These are phyloP conservation scores for Sapria himalayana DNA, from an alignment of 345 rosid species.

Conservation along the genomic window DNA sequence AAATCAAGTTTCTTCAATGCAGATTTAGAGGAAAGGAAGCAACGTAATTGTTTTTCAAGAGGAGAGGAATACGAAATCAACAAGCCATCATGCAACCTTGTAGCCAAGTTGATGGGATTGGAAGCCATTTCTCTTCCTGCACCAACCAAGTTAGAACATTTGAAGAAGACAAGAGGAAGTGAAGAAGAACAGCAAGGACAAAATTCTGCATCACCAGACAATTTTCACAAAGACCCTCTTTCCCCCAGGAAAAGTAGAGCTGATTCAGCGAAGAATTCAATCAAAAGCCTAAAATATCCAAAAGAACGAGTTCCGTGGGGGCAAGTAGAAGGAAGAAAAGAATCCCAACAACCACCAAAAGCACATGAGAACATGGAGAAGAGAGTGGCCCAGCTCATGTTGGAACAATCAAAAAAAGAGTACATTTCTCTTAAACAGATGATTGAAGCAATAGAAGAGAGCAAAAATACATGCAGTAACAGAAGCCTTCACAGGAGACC, in stretches of 20 bases:
- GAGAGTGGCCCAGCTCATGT: slow-evolving; percentile 51
- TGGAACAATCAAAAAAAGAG: slow-evolving; percentile 60
- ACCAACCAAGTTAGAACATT: slow-evolving; percentile 9
- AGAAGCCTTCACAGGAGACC: slow-evolving; percentile 15
- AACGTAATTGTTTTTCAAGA: slow-evolving; percentile 11
- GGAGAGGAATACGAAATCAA: slow-evolving; percentile 35
- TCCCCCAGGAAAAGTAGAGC: slow-evolving; percentile 20
- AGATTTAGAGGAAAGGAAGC: slow-evolving; percentile 9
- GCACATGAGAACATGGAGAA: slow-evolving; percentile 58
- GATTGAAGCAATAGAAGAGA: slow-evolving; percentile 69
- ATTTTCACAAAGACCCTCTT: slow-evolving; percentile 18
- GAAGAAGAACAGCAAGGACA: slow-evolving; percentile 18
- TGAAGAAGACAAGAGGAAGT: slow-evolving; percentile 10
- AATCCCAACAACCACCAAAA: slow-evolving; percentile 16
- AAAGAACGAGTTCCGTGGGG: slow-evolving; percentile 47
- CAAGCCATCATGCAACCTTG: slow-evolving; percentile 41
- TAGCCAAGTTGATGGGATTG: slow-evolving; percentile 83
- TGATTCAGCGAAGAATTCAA: slow-evolving; percentile 22
- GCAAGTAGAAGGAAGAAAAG: slow-evolving; percentile 35
- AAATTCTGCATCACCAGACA: slow-evolving; percentile 27
- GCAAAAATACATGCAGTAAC: slow-evolving; percentile 15
- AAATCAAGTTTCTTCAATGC: slow-evolving; percentile 17
- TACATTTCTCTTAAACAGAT: slow-evolving; percentile 73
- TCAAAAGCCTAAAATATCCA: slow-evolving; percentile 28
- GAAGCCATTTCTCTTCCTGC: slow-evolving; percentile 32